A percentile compares a stretch with the other conserved stretches of the same genome.
phyloP scores from a whole-genome alignment of 768 basidiomycete species.

The Dacryopinax primogenitus region DNA sequence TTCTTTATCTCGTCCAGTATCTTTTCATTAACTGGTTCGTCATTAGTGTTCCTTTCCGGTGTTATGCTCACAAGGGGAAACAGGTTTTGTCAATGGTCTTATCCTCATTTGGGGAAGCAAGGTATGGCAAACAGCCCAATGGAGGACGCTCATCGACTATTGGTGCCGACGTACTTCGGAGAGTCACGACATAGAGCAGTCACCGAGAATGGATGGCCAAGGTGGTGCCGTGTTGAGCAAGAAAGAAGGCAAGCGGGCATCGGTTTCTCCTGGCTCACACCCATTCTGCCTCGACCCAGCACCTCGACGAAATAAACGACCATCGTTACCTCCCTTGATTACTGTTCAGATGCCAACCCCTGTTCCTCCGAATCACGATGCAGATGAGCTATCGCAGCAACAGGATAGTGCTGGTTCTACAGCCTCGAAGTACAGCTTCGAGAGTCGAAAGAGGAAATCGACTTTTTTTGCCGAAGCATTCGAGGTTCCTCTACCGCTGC shows the following conservation, averaged over 20 bases:
- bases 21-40: conserved; percentile 44
- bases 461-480: background rate
- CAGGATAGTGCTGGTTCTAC: background rate
- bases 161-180: background rate
- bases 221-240: background rate
- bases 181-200: background rate
- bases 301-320: background rate
- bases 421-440: background rate
- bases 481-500: background rate
- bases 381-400: background rate
- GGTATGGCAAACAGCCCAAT: background rate
- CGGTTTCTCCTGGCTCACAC: background rate
- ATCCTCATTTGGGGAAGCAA: conserved; percentile 30
- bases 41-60: background rate
- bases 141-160: background rate
- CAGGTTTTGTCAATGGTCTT: conserved; percentile 51
- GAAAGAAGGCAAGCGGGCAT: background rate
- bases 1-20: conserved; percentile 41
- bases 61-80: conserved; percentile 1
- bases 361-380: background rate
- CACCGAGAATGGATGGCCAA: background rate
- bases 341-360: background rate
- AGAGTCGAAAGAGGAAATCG: background rate
- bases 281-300: background rate
- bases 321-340: background rate